These are phyloP conservation scores for Fusarium aywerte DNA, from an alignment of 2,329 filamentous ascomycete species.

Conservation along the genomic window DNA sequence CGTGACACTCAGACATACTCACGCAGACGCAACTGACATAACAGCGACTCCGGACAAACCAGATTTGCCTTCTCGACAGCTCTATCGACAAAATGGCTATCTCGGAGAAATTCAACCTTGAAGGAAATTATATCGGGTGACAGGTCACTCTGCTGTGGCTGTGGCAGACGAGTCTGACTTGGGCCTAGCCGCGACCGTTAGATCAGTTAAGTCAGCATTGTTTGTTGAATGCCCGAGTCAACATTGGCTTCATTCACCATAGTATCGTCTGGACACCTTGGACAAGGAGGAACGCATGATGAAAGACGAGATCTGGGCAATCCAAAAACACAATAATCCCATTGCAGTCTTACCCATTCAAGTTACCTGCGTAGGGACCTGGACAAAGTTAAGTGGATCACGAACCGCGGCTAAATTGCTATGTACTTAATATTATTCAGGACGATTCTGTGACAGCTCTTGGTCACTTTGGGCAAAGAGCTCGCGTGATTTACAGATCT, in stretches of 20 bases:
- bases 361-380: background rate
- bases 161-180: conserved; percentile 21
- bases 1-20: background rate
- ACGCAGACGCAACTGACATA: background rate
- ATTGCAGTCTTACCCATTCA: too few species aligned
- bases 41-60: background rate
- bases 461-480: conserved; percentile 7
- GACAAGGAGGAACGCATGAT: background rate
- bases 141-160: conserved; percentile 23
- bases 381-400: background rate
- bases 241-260: background rate
- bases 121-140: conserved; percentile 18
- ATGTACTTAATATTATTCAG: conserved; percentile 1
- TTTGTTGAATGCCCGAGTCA: conserved; percentile 37
- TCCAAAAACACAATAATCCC: background rate
- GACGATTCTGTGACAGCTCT: conserved; percentile 2
- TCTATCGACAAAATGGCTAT: conserved; percentile 15
- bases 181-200: conserved; percentile 35
- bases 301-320: conserved; percentile 15
- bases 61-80: background rate
- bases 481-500: conserved; percentile 20
- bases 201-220: conserved; percentile 23
- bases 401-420: background rate
- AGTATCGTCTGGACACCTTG: background rate
- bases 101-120: conserved; percentile 21